phyloP scores from a whole-genome alignment of 2,329 filamentous ascomycete genomes.

The Phaeosphaeriaceae sp. region DNA sequence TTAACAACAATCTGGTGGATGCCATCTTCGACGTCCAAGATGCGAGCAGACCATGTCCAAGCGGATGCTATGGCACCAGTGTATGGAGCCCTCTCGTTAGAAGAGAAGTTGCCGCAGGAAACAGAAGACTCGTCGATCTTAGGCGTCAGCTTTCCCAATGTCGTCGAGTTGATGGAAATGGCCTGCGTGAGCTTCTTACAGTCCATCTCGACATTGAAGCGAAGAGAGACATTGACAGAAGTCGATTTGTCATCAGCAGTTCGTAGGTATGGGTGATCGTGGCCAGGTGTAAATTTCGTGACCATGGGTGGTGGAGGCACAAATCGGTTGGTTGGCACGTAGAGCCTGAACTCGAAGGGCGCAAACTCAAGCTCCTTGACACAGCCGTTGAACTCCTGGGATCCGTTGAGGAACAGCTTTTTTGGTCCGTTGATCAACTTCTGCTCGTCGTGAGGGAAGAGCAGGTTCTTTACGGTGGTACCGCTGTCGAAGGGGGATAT shows the following conservation, averaged over 20 bases:
- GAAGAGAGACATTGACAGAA: not conserved
- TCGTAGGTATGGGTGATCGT: not conserved
- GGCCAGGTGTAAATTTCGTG: not conserved
- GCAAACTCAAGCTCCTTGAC: not conserved
- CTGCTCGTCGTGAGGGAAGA: not conserved
- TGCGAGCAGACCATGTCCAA: not conserved
- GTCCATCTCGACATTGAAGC: not conserved
- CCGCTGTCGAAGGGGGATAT: not conserved
- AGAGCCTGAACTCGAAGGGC: not conserved
- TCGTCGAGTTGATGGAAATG: not conserved
- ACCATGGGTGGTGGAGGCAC: not conserved
- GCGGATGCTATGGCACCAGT: not conserved
- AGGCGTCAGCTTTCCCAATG: not conserved
- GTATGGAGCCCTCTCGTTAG: not conserved
- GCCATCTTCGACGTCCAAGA: not conserved
- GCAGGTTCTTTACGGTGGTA: not conserved
- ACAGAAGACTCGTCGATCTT: not conserved
- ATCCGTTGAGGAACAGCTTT: not conserved
- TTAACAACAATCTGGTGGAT: not conserved
- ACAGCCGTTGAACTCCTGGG: not conserved
- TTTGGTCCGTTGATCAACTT: not conserved
- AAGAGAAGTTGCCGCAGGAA: not conserved
- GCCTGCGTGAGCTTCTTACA: not conserved
- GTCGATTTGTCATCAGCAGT: not conserved
- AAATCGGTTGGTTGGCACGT: not conserved